phyloP scores from a whole-genome alignment of 768 basidiomycete genomes.

The Floccularia luteovirens region DNA sequence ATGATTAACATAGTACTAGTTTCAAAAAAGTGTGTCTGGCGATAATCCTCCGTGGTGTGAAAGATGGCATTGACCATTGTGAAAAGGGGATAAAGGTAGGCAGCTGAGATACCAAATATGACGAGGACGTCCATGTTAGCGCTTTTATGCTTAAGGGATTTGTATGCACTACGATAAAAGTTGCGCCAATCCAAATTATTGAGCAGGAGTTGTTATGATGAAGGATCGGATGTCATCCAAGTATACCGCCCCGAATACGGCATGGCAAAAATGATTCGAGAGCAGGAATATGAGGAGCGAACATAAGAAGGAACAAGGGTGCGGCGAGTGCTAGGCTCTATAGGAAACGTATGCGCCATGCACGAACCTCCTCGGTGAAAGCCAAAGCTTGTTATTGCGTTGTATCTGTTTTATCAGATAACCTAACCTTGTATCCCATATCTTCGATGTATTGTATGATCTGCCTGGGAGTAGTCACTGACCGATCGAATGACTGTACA shows the following conservation, averaged over 20 bases:
- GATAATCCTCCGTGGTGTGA: slow-evolving; percentile 57
- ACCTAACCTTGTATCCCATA: slow-evolving; percentile 85
- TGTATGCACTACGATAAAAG: slow-evolving; percentile 88
- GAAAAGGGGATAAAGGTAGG: slow-evolving; percentile 84
- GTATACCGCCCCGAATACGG: slow-evolving; percentile 63
- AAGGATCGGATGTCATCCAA: slow-evolving; percentile 75
- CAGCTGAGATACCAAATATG: slow-evolving; percentile 89
- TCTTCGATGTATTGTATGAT: slow-evolving; percentile 84
- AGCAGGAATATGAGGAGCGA: slow-evolving; percentile 61
- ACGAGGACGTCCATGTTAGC: slow-evolving; percentile 99
- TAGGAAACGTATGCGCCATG: slow-evolving; percentile 78
- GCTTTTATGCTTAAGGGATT: slow-evolving; percentile 79
- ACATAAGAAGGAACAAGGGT: slow-evolving; percentile 91
- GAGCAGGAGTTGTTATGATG: slow-evolving; percentile 80
- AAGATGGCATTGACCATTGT: slow-evolving; percentile 60
- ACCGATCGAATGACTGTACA: slow-evolving; percentile 72
- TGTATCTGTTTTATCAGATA: slow-evolving; percentile 71
- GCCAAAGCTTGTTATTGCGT: slow-evolving; percentile 83
- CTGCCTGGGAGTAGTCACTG: slow-evolving; percentile 68
- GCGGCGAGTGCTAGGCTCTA: slow-evolving; percentile 74
- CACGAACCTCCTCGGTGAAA: slow-evolving; percentile 83
- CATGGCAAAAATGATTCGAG: slow-evolving; percentile 43
- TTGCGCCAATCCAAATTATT: slow-evolving; percentile 82
- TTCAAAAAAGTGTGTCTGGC: slow-evolving; percentile 96
- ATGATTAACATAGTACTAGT: slow-evolving; percentile 98